Evolutionary conservation across 208 protist species (phyloP).

Genomic region (Trypanosomatidae sp.): DNA sequence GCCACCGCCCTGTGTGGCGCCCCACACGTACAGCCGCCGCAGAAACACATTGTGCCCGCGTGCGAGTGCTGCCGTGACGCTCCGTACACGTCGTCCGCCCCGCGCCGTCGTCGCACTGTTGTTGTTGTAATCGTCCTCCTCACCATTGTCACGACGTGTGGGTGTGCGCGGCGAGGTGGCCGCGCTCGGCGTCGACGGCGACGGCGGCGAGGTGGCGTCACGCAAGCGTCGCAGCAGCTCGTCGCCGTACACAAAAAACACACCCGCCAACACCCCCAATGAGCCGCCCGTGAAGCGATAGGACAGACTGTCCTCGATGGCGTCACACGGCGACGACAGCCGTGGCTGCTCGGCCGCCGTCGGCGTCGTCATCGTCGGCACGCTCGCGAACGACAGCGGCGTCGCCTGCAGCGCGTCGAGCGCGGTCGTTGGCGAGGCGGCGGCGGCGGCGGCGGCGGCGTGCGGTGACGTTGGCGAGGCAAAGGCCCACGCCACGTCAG

Average conservation of each 20-base stretch:
- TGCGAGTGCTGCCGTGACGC: neutral
- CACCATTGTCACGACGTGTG: conserved; percentile 4
- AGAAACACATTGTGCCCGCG: conserved; percentile 29
- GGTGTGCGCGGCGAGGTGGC: too few relatives aligned
- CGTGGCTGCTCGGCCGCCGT: too few relatives aligned
- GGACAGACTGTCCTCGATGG: conserved; percentile 13
- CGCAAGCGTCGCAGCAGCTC: conserved; percentile 14
- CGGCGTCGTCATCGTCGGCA: too few relatives aligned
- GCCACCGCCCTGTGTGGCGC: conserved; percentile 6
- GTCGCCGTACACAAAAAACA: conserved; percentile 26
- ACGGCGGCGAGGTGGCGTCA: too few relatives aligned
- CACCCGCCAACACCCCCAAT: conserved; percentile 36
- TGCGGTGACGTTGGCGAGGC: too few relatives aligned
- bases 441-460: too few relatives aligned
- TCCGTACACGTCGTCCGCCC: neutral
- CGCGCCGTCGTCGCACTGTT: neutral
- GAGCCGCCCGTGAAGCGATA: conserved; percentile 38
- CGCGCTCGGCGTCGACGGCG: too few relatives aligned
- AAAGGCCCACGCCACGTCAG: too few relatives aligned
- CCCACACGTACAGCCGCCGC: conserved; percentile 34
- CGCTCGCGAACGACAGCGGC: too few relatives aligned
- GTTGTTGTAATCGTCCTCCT: neutral
- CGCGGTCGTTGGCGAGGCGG: too few relatives aligned
- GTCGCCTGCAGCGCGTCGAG: too few relatives aligned
- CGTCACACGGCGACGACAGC: conserved; percentile 5